Base-by-base conservation (phyloP, 192 early-diverging fungal genomes). In the Dispira simplex region DNA sequence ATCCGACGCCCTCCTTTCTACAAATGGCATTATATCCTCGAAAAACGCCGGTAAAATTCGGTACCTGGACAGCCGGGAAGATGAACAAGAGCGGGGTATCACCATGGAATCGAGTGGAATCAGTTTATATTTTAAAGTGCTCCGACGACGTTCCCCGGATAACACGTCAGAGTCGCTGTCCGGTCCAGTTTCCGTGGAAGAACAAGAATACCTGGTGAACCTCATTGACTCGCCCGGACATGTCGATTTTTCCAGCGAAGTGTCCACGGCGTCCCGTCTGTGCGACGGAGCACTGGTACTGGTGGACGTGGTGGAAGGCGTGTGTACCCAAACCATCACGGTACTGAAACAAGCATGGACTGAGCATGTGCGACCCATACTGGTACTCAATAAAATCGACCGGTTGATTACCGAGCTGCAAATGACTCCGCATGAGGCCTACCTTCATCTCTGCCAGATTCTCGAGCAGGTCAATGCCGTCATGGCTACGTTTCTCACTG, bases 361-460 rank as follows among this genome's bases (percentile, higher is more conserved):
- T 2, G 95, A 98, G 68, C 89, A 84, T 57, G 88, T 99, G 10
- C 81, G 82, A 18, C 94, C 93, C 0, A 72, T 99, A n/a, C 70
- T 99, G 28, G 93, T 99, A 18, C 73, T 99, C 51, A 99, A 99
- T 81, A 99, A 99, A 74, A 92, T 99, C 48, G 97, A 99, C 69
- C 79, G 96, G 43, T 70, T 99, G 46, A 89, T 97, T 45, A 89
- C 89, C 21, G 95, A 99, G 77, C 77, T 92, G 69, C 88, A 90
- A 69, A 85, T 97, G 69, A 90, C 91, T 9, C 85, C 97, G 16
- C 65, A 76, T 44, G 97, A 99, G 73, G 97, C 97, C 0, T 95
- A 95, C 67, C 63, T 78, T 25, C 95, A 97, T 71, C 68, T 99
- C 68, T 88, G 88, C 70, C 89, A 91, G 71, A 94, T 98, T 58